A percentile compares a stretch with the other conserved stretches of the same genome.
These are phyloP conservation scores for Fusarium anguioides DNA, from an alignment of 2,329 filamentous ascomycete genomes.

Conservation along the genomic window DNA sequence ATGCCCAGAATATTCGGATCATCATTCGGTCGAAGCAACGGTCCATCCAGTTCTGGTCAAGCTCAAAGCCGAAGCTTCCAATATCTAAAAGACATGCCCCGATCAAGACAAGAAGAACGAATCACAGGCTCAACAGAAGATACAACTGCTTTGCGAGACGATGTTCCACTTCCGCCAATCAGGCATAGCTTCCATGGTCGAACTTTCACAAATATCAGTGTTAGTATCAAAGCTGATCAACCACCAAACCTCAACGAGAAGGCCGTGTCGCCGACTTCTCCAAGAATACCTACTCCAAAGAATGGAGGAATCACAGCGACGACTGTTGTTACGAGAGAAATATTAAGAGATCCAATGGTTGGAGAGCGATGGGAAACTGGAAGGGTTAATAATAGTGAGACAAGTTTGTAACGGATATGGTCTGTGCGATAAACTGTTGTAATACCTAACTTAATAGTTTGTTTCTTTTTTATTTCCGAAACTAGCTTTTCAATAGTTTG, in stretches of 20 bases:
- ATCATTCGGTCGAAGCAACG: background rate
- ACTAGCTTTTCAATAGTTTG: no score
- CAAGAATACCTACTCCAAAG: background rate
- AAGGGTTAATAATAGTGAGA: background rate
- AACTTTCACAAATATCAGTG: background rate
- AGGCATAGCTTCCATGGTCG: background rate
- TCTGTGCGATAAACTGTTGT: background rate
- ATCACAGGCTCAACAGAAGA: background rate
- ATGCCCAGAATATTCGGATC: slow-evolving; percentile 10
- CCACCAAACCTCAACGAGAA: background rate
- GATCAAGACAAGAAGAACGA: background rate
- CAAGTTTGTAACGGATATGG: background rate
- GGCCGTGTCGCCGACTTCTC: background rate
- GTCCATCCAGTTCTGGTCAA: background rate
- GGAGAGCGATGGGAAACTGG: background rate
- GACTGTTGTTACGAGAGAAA: background rate
- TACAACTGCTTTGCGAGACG: background rate
- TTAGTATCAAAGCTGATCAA: background rate
- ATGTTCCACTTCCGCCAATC: background rate
- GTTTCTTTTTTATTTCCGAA: no score
- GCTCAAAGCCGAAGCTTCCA: background rate
- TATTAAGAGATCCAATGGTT: background rate
- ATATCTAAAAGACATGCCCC: background rate
- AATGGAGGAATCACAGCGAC: slow-evolving; percentile 5
- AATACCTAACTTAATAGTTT: background rate